A percentile compares a stretch with the other conserved stretches of the same genome.
Evolutionary conservation across 768 basidiomycete genomes (phyloP).

Genomic region (Candolleomyces eurysporus): DNA sequence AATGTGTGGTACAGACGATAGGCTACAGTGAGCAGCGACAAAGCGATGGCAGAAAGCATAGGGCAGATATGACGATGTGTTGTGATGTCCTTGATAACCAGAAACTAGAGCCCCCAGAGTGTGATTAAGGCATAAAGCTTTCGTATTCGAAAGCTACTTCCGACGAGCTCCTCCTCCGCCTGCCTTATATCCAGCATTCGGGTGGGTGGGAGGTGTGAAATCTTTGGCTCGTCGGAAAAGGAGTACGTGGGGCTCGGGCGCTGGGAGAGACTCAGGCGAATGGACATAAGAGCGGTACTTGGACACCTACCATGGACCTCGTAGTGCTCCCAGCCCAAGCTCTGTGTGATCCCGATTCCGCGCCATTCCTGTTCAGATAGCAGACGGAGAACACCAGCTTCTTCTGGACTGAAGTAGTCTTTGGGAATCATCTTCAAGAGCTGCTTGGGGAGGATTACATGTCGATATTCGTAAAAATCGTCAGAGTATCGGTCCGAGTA

Average conservation of each 20-base stretch:
- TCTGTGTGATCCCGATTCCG: slow-evolving; percentile 94
- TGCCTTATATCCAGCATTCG: slow-evolving; percentile 23
- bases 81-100: background rate
- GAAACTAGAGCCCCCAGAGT: background rate
- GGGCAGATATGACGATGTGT: slow-evolving; percentile 1
- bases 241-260: slow-evolving; percentile 91
- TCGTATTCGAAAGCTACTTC: slow-evolving; percentile 31
- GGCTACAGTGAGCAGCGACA: slow-evolving; percentile 6
- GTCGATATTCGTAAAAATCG: slow-evolving; percentile 91
- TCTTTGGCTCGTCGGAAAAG: slow-evolving; percentile 85
- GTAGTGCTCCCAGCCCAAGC: slow-evolving; percentile 95
- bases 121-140: background rate
- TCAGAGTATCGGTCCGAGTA: slow-evolving; percentile 93
- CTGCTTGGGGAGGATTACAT: slow-evolving; percentile 94
- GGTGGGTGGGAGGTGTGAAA: slow-evolving; percentile 54
- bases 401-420: slow-evolving; percentile 73
- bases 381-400: slow-evolving; percentile 74
- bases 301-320: slow-evolving; percentile 81
- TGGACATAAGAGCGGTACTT: background rate
- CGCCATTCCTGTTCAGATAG: slow-evolving; percentile 91
- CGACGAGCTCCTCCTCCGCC: slow-evolving; percentile 18
- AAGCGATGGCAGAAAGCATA: slow-evolving; percentile 6
- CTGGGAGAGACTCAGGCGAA: slow-evolving; percentile 34
- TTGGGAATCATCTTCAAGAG: slow-evolving; percentile 93
- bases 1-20: background rate